Conservation (phyloP, 2,329 filamentous ascomycete species). For the Neonectria sp. region DNA sequence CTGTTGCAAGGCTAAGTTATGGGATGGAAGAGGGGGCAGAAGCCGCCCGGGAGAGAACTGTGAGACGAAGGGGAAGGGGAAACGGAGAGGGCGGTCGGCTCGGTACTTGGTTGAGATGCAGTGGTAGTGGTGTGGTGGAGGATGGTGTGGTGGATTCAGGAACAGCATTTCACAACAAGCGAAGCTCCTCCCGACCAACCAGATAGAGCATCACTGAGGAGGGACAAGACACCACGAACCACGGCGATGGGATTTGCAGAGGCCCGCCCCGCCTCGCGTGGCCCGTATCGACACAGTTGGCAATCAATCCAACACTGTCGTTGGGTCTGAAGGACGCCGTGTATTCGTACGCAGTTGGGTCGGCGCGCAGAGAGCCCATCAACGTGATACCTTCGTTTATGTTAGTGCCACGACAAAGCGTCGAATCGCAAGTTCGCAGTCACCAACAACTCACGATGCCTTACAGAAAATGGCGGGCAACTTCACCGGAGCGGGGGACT, state of each 20-base stretch:
- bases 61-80: slow-evolving; percentile 10
- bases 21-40: slow-evolving; percentile 5
- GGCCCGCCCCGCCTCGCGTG: slow-evolving; percentile 3
- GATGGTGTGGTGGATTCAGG: slow-evolving; percentile 27
- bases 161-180: slow-evolving; percentile 12
- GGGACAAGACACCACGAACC: slow-evolving; percentile 9
- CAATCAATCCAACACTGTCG: not conserved
- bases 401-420: slow-evolving; percentile 13
- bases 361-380: not conserved
- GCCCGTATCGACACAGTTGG: not conserved
- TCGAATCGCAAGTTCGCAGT: not conserved
- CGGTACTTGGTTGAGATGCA: slow-evolving; percentile 8
- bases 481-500: slow-evolving; percentile 15
- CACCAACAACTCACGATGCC: not conserved
- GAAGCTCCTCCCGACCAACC: slow-evolving; percentile 7
- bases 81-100: not conserved
- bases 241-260: slow-evolving; percentile 18
- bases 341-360: too few relatives aligned
- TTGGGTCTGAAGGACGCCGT: not conserved
- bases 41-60: not conserved
- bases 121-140: not conserved
- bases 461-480: slow-evolving; percentile 9
- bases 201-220: not conserved
- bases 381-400: slow-evolving; percentile 1
- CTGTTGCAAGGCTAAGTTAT: slow-evolving; percentile 9